phyloP scores from a whole-genome alignment of 495 filamentous ascomycete genomes.

The Trichoderma parareesei region DNA sequence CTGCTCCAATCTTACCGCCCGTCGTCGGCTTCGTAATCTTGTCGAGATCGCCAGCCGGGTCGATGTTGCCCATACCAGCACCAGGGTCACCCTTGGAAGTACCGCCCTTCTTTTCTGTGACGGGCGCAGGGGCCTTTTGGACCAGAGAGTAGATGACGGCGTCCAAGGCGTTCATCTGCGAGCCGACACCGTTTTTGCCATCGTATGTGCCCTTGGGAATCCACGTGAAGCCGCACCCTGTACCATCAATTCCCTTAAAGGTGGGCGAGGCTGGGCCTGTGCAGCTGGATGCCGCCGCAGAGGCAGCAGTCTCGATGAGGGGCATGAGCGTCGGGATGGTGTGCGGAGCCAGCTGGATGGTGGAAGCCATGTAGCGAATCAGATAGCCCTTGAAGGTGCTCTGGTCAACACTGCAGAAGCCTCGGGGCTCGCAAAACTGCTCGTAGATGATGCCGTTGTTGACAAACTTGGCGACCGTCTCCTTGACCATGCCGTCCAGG shows the following conservation, averaged over 20 bases:
- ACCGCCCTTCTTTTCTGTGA: slow-evolving; percentile 53
- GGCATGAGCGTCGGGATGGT: slow-evolving; percentile 48
- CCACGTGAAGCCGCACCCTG: slow-evolving; percentile 48
- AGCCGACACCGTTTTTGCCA: slow-evolving; percentile 48
- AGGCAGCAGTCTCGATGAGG: slow-evolving; percentile 45
- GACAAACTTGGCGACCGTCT: slow-evolving; percentile 49
- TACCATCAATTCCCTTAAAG: slow-evolving; percentile 38
- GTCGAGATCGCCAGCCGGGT: slow-evolving; percentile 19
- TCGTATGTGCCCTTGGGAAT: slow-evolving; percentile 29
- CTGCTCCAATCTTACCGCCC: slow-evolving; percentile 56
- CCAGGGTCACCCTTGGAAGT: slow-evolving; percentile 53
- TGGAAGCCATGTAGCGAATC: slow-evolving; percentile 59
- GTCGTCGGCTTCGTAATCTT: slow-evolving; percentile 36
- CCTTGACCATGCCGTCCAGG: slow-evolving; percentile 47
- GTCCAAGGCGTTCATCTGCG: slow-evolving; percentile 64
- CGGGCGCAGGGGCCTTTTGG: slow-evolving; percentile 35
- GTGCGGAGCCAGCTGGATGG: slow-evolving; percentile 58
- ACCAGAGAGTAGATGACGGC: slow-evolving; percentile 58
- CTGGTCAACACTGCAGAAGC: slow-evolving; percentile 63
- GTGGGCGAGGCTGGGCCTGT: slow-evolving; percentile 46
- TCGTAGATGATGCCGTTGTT: slow-evolving; percentile 54
- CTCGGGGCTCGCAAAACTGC: slow-evolving; percentile 57
- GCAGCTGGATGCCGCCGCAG: slow-evolving; percentile 55
- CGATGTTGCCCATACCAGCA: slow-evolving; percentile 38
- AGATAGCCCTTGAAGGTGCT: slow-evolving; percentile 70